Evolutionary conservation across 2,329 filamentous ascomycete genomes (phyloP), one percentile per base, ranked within the genome.

Genomic region (Alternaria longipes): DNA sequence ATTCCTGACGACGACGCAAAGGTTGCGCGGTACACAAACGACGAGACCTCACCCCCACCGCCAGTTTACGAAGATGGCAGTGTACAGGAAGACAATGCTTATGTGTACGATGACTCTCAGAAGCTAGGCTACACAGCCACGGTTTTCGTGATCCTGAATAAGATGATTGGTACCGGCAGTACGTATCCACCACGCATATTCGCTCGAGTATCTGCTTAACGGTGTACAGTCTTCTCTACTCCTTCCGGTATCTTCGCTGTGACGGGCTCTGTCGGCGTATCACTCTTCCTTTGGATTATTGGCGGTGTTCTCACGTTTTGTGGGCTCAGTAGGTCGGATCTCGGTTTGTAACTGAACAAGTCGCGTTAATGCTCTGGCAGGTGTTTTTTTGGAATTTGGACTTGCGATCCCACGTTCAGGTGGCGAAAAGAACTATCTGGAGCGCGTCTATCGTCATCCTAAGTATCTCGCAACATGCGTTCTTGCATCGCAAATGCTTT

Each of bases 351-450:
- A 26, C 24, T 26, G 24, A 26, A 7, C 24, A 26, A 26, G 24
- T 26, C 24, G 24, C 24, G 24, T 26, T 26, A 26, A 26, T 26
- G 24, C 24, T 26, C 7, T 26, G 24, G 24, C 24, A 26, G 24
- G 24, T 26, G 86, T 90, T 5, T 89, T 86, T 72, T 82, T 90
- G 50, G 88, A 89, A 68, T 89, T 89, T 66, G 87, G 87, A 24
- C 81, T 87, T 4, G 86, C 85, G 4, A 88, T 89, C 36, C 87
- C 87, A 3, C 81, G 84, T 36, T 88, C 85, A 14, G 87, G 88
- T 14, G 88, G 88, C 20, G 87, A 89, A 64, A 90, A 90, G 81
- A 87, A 89, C 73, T 90, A 90, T 70, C 84, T 90, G 14, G 87
- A 90, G 69, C 81, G 85, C n/a, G 85, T 87, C 16, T 89, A 88